phyloP scores from a whole-genome alignment of 495 filamentous ascomycete genomes.

The Gamarada debralockiae region DNA sequence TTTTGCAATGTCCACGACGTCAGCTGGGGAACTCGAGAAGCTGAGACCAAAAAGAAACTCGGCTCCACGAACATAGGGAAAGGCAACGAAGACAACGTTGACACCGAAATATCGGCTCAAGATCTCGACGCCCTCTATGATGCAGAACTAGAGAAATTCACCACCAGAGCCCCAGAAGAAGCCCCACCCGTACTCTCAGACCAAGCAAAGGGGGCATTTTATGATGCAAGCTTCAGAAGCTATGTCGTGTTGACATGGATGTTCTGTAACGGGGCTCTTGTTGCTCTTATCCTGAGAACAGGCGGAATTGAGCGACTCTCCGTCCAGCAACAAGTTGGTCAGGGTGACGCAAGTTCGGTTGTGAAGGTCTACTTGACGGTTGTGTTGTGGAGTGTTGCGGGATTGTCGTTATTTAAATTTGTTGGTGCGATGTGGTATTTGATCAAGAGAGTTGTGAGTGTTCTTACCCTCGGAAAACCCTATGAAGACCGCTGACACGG shows the following conservation, averaged over 20 bases:
- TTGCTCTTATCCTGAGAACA: conserved; percentile 79
- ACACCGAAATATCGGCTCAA: conserved; percentile 76
- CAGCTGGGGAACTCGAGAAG: conserved; percentile 95
- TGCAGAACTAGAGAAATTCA: conserved; percentile 72
- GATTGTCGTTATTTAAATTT: conserved; percentile 82
- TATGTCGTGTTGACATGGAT: conserved; percentile 94
- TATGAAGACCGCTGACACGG: too few relatives aligned
- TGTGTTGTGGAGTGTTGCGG: conserved; percentile 91
- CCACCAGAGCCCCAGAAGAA: conserved; percentile 60
- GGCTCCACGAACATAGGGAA: conserved; percentile 76
- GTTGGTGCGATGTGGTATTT: conserved; percentile 92
- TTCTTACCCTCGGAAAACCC: conserved; percentile 30
- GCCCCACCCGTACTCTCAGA: conserved; percentile 54
- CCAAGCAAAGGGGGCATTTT: conserved; percentile 89
- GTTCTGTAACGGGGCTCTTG: conserved; percentile 88
- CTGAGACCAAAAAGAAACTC: conserved; percentile 82
- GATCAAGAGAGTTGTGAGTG: conserved; percentile 82
- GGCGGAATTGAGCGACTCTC: conserved; percentile 72
- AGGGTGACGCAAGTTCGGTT: conserved; percentile 42
- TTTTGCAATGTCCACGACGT: conserved; percentile 99
- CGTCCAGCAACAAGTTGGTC: conserved; percentile 27
- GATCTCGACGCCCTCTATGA: conserved; percentile 93
- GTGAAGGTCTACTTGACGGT: conserved; percentile 84
- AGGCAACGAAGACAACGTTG: conserved; percentile 90
- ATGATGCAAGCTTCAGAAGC: conserved; percentile 93